Base-by-base conservation (phyloP, 192 early-diverging fungal genomes). In the Haplosporangium gracile region DNA sequence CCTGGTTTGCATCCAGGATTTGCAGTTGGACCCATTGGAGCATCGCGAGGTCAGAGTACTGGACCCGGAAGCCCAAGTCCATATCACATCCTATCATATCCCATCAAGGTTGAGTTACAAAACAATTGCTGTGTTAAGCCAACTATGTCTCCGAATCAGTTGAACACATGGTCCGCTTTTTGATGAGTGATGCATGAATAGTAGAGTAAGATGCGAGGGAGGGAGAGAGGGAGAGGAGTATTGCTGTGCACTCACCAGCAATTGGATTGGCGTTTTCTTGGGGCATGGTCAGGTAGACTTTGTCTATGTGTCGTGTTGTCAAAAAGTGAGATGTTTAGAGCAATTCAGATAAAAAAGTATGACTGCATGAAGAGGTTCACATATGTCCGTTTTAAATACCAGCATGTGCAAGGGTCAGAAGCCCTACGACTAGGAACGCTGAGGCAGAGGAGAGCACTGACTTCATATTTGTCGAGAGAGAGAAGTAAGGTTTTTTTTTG, bases 41-140 rank as follows among this genome's bases (percentile, higher is more conserved):
- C 70, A 78, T 68, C 18, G 84, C 84, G 47, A 86, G 18, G 32
- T 86, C 84, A 2, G 84, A 86, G 42, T 81, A 86, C 38, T 86
- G 84, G 1, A 86, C 84, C 2, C 84, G 74, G 51, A 72, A 86
- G 13, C 84, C 84, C 2, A 86, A 26, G 4, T 78, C 65, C 22
- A 86, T 6, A 38, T 76, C 47, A 20, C 84, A 86, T 16, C 84
- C 84, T 86, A 75, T 38, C 26, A 26, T 11, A 65, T 29, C 11
- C n/a, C 29, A 15, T 45, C 38, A 36, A 32, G 57, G 32, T 24
- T 6, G 16, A 51, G 15, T 45, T 60, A 22, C 49, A 13, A 45
- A 45, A 49, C 5, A 68, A 70, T 24, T 10, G 20, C 0, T 32
- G 20, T 36, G 20, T 34, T 8, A 0, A 32, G 11, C 1, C 26